A percentile compares a stretch with the other conserved stretches of the same genome.
Conservation (phyloP, 1,284 basidiomycete species). For the Veloboletus limbatus region DNA sequence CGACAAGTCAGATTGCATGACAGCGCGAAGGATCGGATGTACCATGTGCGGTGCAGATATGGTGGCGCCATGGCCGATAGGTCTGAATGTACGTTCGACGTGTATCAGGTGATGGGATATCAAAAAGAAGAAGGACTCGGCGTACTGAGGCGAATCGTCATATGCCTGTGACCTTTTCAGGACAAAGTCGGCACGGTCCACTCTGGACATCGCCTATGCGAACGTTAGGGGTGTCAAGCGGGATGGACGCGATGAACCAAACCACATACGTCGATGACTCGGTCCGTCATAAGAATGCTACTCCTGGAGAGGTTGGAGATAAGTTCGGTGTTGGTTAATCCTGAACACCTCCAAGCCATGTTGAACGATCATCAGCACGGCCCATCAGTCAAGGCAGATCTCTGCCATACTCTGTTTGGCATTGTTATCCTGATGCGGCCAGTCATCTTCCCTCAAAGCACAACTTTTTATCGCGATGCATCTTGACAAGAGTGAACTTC, state of each 20-base stretch:
- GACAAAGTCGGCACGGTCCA: conserved; percentile 78
- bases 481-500: no score
- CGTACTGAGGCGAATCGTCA: conserved; percentile 74
- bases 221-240: conserved; percentile 1
- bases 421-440: conserved; percentile 10
- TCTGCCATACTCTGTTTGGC: conserved; percentile 14
- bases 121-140: not conserved
- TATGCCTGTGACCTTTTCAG: conserved; percentile 56
- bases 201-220: conserved; percentile 63
- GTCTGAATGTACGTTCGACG: conserved; percentile 38
- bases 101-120: not conserved
- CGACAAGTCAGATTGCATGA: not conserved
- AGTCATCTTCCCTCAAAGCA: no score
- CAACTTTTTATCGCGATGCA: no score
- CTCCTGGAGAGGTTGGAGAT: conserved; percentile 60
- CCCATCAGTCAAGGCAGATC: not conserved
- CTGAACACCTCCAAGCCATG: conserved; percentile 84
- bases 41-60: conserved; percentile 93
- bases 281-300: conserved; percentile 55
- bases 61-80: conserved; percentile 79
- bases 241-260: not conserved
- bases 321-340: conserved; percentile 67
- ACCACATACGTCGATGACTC: conserved; percentile 43
- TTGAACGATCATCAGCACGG: not conserved
- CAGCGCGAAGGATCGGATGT: conserved; percentile 2